Evolutionary conservation across 2,329 filamentous ascomycete genomes (phyloP), one percentile per base, ranked within the genome.

Genomic region (Ophiocordyceps robertsii): DNA sequence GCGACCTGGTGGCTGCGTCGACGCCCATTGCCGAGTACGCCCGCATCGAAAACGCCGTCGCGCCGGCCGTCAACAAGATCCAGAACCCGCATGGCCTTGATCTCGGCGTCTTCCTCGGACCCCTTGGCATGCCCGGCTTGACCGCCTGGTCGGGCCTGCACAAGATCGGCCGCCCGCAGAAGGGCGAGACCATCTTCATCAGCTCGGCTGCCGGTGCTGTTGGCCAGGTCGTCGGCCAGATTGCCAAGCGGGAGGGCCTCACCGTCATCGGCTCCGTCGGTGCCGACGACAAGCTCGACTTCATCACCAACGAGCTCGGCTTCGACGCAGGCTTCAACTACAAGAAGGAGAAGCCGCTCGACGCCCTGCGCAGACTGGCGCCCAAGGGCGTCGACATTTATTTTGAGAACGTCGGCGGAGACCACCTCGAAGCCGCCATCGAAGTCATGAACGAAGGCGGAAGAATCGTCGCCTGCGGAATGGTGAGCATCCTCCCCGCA

Each of bases 241-340:
- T 93, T 37, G 85, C 84, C 47, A 90, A 90, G 72, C 76, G 80
- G 47, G 80, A 89, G 60, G 86, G 86, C 2, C 63, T 92, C 44
- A 80, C 64, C 37, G 86, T 93, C 35, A 81, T 93, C 48, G 87
- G 86, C 16, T 85, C 79, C 41, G 85, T 87, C 11, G 86, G 87
- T 3, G 77, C 77, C 16, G 82, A 89, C 54, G 80, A 83, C 55
- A 93, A 94, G 68, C 69, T 88, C 21, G 75, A 83, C 17, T 92
- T 79, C 59, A 60, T 74, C 41, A 56, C 50, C 37, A 61, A 68
- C 43, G 65, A 72, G 53, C 63, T 75, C 1, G 71, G 70, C 9
- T 74, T 69, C 49, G 70, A 75, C 43, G 64, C 50, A 14, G 86
- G 80, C 9, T 92, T 90, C 67, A 92, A 93, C 70, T 93, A 93